Base-by-base conservation (phyloP, 768 basidiomycete genomes). In the Hericium alpestre region DNA sequence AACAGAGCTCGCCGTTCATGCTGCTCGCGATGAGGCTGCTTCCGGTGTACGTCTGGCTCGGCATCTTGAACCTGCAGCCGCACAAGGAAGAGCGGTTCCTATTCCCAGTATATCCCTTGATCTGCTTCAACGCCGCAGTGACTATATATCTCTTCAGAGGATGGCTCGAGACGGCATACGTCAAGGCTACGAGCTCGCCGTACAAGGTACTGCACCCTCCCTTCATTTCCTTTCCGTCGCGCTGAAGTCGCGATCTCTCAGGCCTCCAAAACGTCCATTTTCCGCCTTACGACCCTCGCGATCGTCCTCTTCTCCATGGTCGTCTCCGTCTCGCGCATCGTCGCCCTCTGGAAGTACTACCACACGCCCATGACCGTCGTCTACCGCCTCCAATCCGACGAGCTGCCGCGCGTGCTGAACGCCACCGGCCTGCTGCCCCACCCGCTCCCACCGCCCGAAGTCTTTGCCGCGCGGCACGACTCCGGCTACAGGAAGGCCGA, bases 71-170 rank as follows among this genome's bases (percentile, higher is more conserved):
- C 4, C 63, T 76, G 2, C 95, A 98, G 71, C 74, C 87, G 1
- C 96, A 99, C 72, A 99, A 99, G 72, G 96, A 99, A 71, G 96
- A 99, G 67, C 79, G 96, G n/a, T 99, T 99, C 74, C 88, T 97
- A 84, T 98, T 86, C 70, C 95, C 96, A 0, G 86, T 82, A 2
- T 98, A 95, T 68, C 89, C 92, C 1, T 70, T 98, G 37, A 71
- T 98, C 50, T 92, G 91, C 66, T 92, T 98, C 73, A 97, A 97
- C 66, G 95, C 93, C 0, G 90, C 92, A 4, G 84, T 93, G n/a
- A 77, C 85, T 12, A 61, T 95, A 11, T 97, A 90, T 68, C 76
- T 99, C 46, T 63, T 88, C 13, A 81, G 93, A 58, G 93, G 93
- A 12, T 93, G 87, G 90, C 69, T 90, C 60, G 94, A 98, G 74